Evolutionary conservation across 140 eudicot genomes (phyloP), one percentile per base, ranked within the genome.

Genomic region (Cichorium intybus): DNA sequence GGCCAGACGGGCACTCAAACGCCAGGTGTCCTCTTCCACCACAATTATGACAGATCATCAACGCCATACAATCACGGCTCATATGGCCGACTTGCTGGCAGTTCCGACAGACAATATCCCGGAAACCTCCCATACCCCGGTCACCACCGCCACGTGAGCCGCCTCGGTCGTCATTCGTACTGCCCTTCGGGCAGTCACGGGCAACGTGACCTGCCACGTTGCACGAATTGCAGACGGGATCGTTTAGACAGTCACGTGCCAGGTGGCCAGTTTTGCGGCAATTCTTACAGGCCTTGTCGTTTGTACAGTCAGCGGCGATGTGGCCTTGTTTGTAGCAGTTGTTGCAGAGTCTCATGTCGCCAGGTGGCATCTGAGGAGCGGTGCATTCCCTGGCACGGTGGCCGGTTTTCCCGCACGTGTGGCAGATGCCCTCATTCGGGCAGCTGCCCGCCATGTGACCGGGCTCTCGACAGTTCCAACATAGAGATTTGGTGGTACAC

Each of bases 371-470:
- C 24, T 43, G 84, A 4, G 96, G 95, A 59, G 83, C 82, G 0
- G 93, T 14, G 83, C 99, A 93, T 62, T 93, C 97, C 55, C 84
- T 56, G 28, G 99, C 99, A 56, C 83, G 99, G 77, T 93, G 97
- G 0, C 97, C 97, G 15, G 95, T 85, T 69, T 93, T 93, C 12
- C 99, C 99, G 60, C 99, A 93, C 10, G 95, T 74, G 85, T 88
- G 99, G 79, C 97, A 93, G 81, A 93, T 88, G 49, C 99, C 99
- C 64, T 93, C 99, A 50, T 93, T 93, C 8, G 94, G 96, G 64
- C 99, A 93, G 73, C 74, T 88, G 57, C 95, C 91, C 14, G 99
- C 99, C 96, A 88, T 93, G 80, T 93, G 99, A 47, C 99, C 99
- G 12, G 99, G 99, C 64, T 93, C 99, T 66, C 99, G 78, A 28